These are phyloP conservation scores for Chaetomiaceae sp. DNA, from an alignment of 2,329 filamentous ascomycete genomes.

Conservation along the genomic window DNA sequence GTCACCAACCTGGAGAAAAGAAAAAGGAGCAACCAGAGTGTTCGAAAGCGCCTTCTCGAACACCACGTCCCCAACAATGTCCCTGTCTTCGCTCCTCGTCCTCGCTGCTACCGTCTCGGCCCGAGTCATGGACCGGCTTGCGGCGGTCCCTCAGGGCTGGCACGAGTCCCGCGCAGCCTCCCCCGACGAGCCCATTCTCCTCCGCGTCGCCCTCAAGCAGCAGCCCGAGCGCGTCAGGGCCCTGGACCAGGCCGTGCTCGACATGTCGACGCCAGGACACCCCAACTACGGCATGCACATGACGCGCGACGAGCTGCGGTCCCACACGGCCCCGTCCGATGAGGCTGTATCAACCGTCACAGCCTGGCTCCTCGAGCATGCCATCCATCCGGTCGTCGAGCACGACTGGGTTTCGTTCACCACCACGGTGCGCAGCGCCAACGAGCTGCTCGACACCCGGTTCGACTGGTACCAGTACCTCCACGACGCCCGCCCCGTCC, in stretches of 20 bases:
- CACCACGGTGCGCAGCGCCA: constrained; percentile 47
- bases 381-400: constrained; percentile 44
- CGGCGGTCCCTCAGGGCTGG: constrained; percentile 38
- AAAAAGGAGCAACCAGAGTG: too few species aligned
- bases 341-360: constrained; percentile 46
- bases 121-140: constrained; percentile 36
- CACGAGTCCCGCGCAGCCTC: constrained; percentile 32
- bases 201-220: constrained; percentile 47
- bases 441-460: constrained; percentile 51
- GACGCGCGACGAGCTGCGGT: constrained; percentile 54
- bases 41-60: too few species aligned
- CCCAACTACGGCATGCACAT: constrained; percentile 58
- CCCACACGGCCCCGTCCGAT: constrained; percentile 47
- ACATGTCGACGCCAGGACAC: constrained; percentile 58
- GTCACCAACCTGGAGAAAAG: too few species aligned
- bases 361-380: constrained; percentile 51
- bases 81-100: constrained; percentile 17
- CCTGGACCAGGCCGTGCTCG: constrained; percentile 56
- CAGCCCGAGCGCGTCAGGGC: constrained; percentile 37
- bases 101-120: constrained; percentile 29
- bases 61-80: constrained; percentile 6
- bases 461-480: constrained; percentile 54
- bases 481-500: constrained; percentile 37
- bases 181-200: constrained; percentile 39
- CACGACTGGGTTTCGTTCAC: constrained; percentile 60